Percentiles rank a stretch among this genome's conserved stretches.
Conservation (phyloP, 2,329 filamentous ascomycete genomes). For the Emericellopsis cladophorae region DNA sequence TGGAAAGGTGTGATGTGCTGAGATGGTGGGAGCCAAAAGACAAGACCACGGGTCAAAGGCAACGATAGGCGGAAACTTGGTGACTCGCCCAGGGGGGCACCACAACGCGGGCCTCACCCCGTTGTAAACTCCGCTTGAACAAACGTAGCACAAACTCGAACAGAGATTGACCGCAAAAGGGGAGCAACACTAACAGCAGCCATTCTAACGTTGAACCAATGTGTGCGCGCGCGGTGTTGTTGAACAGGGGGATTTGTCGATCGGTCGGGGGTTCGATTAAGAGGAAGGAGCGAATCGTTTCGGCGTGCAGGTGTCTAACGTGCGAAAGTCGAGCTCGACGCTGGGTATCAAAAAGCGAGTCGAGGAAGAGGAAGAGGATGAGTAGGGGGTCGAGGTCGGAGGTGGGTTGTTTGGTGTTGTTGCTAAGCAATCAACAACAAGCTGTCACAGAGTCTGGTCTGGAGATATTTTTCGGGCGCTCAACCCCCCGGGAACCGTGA, state of each 20-base stretch:
- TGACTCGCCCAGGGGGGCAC: too few species aligned
- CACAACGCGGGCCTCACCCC: too few species aligned
- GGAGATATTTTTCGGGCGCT: constrained; percentile 6
- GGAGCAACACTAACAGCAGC: constrained; percentile 24
- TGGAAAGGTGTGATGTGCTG: too few species aligned
- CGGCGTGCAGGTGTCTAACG: neutral
- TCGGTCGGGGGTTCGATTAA: neutral
- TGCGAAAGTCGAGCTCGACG: neutral
- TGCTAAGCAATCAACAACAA: too few species aligned
- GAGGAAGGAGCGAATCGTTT: neutral
- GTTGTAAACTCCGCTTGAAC: too few species aligned
- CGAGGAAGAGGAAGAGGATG: neutral
- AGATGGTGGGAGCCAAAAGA: too few species aligned
- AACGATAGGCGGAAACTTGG: too few species aligned
- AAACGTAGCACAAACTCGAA: too few species aligned
- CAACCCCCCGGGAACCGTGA: constrained; percentile 1
- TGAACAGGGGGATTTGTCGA: neutral
- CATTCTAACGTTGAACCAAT: constrained; percentile 22
- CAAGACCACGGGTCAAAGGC: too few species aligned
- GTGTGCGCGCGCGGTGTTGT: constrained; percentile 8
- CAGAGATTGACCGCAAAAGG: neutral
- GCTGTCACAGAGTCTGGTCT: neutral
- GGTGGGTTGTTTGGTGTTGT: neutral
- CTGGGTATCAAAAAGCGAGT: constrained; percentile 4
- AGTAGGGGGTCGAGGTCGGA: neutral